A percentile compares a stretch with the other conserved stretches of the same genome.
Evolutionary conservation across 768 basidiomycete genomes (phyloP).

Genomic region (Tylopilus subfusipes): DNA sequence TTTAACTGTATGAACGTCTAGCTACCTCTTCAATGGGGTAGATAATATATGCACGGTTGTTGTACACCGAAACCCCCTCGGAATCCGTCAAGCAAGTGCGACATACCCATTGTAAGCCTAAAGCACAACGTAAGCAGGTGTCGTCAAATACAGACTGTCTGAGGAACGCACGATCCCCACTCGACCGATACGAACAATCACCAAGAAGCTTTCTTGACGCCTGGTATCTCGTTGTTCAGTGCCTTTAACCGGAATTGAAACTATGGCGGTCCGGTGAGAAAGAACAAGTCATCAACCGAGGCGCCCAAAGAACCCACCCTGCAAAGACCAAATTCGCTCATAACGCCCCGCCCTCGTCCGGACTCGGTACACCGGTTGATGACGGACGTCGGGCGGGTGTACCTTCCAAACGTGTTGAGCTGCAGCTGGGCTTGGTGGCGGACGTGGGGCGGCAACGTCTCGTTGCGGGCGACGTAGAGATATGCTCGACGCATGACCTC

Average conservation of each 20-base stretch:
- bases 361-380: slow-evolving; percentile 87
- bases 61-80: not conserved
- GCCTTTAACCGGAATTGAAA: slow-evolving; percentile 91
- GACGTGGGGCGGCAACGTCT: slow-evolving; percentile 80
- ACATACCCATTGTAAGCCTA: not conserved
- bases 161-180: not conserved
- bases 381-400: slow-evolving; percentile 81
- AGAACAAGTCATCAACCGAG: not conserved
- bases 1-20: slow-evolving; percentile 2
- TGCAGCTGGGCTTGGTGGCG: slow-evolving; percentile 94
- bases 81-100: not conserved
- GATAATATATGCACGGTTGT: slow-evolving; percentile 10
- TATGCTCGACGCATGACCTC: slow-evolving; percentile 88
- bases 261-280: slow-evolving; percentile 37
- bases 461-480: slow-evolving; percentile 90
- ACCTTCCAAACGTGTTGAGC: slow-evolving; percentile 79
- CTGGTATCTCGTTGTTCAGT: slow-evolving; percentile 74
- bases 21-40: not conserved
- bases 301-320: slow-evolving; percentile 46
- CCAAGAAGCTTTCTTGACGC: slow-evolving; percentile 93
- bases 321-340: slow-evolving; percentile 84
- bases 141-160: not conserved
- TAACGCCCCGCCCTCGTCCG: slow-evolving; percentile 82
- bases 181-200: slow-evolving; percentile 30
- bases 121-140: no score